Percentiles rank a stretch among this genome's conserved stretches.
phyloP scores from a whole-genome alignment of 768 basidiomycete species.

The Mycena rosella region DNA sequence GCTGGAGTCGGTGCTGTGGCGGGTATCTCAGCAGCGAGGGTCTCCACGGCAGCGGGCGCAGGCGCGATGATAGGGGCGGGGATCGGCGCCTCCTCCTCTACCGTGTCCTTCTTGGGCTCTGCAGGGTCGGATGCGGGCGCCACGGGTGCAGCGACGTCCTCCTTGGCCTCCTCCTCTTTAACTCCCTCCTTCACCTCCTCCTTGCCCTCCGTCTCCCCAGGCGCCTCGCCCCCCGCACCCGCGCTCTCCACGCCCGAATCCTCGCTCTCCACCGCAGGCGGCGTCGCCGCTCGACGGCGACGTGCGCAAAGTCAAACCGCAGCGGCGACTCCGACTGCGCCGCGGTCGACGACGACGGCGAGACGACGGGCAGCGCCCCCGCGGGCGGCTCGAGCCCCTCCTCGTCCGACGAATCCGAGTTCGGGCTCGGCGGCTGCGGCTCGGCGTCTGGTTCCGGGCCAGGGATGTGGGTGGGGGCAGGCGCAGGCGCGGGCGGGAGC shows the following conservation, averaged over 20 bases:
- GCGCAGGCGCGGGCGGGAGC: not conserved
- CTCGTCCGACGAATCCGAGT: slow-evolving; percentile 18
- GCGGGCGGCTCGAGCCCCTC: slow-evolving; percentile 15
- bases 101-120: slow-evolving; percentile 5
- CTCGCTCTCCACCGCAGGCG: slow-evolving; percentile 12
- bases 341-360: slow-evolving; percentile 32
- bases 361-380: slow-evolving; percentile 8
- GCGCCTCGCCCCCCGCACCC: no score
- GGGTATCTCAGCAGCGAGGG: not conserved
- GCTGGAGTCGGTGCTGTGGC: not conserved
- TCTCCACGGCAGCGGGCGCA: not conserved
- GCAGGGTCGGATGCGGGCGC: no score
- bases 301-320: slow-evolving; percentile 10
- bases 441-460: no score
- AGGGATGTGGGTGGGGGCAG: not conserved
- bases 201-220: not conserved
- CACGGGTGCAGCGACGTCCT: not conserved
- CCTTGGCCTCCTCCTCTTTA: not conserved
- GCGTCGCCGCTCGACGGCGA: slow-evolving; percentile 22
- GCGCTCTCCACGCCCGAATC: not conserved
- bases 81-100: not conserved
- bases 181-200: no score
- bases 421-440: slow-evolving; percentile 25
- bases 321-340: slow-evolving; percentile 14
- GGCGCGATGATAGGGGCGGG: not conserved